phyloP scores from a whole-genome alignment of 2,329 filamentous ascomycete genomes.

The Colletotrichum tropicicola region DNA sequence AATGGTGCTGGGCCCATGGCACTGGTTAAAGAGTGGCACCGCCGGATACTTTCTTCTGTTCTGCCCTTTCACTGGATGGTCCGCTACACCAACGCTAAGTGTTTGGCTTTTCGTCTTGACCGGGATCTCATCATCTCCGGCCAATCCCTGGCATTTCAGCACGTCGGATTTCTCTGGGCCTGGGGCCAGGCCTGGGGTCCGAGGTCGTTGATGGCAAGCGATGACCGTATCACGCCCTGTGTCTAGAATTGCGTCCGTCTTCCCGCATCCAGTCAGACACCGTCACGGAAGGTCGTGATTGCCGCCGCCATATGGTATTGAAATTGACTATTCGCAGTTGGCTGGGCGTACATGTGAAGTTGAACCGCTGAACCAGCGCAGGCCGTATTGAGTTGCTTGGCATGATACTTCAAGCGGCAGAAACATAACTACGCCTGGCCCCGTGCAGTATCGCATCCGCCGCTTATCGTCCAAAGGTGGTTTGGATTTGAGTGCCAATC shows the following conservation, averaged over 20 bases:
- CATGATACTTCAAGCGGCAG: background rate
- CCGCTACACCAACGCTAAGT: conserved; percentile 5
- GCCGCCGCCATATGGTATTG: background rate
- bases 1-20: conserved; percentile 17
- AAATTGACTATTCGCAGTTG: background rate
- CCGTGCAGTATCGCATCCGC: background rate
- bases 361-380: no score
- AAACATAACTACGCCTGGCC: background rate
- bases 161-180: conserved; percentile 16
- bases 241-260: conserved; percentile 6
- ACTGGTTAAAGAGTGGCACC: conserved; percentile 25
- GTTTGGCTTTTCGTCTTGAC: background rate
- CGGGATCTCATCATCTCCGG: conserved; percentile 32
- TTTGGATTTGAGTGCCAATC: background rate
- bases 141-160: conserved; percentile 26
- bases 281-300: background rate
- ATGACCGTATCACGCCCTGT: conserved; percentile 1
- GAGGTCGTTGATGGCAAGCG: conserved; percentile 7
- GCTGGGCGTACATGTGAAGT: background rate
- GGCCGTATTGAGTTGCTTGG: background rate
- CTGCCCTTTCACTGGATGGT: background rate
- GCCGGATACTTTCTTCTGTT: conserved; percentile 9
- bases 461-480: background rate
- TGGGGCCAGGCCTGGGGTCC: conserved; percentile 3
- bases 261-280: conserved; percentile 8